Evolutionary conservation across 495 filamentous ascomycete genomes (phyloP).

Genomic region (Daldinia grandis): DNA sequence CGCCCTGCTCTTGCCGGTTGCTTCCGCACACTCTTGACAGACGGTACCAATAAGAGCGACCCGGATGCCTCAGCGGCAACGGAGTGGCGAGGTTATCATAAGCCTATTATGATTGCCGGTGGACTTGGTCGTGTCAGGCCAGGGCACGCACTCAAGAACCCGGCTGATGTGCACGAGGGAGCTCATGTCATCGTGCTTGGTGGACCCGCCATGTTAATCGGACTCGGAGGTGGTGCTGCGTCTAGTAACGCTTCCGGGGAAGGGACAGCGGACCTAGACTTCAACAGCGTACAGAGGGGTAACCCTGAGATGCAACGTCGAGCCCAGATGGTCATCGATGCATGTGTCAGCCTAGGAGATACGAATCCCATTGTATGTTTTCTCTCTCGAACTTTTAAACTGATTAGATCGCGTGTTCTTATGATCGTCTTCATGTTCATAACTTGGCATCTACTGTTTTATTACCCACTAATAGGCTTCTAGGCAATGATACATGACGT

Average conservation of each 20-base stretch:
- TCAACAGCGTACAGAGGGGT: constrained; percentile 92
- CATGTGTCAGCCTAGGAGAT: constrained; percentile 82
- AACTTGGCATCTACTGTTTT: neutral
- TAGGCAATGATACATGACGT: constrained; percentile 93
- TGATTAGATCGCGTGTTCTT: neutral
- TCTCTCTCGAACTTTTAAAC: neutral
- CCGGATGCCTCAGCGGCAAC: constrained; percentile 52
- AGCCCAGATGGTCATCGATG: constrained; percentile 91
- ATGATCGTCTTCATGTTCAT: neutral
- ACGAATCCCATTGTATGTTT: constrained; percentile 74
- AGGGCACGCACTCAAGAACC: constrained; percentile 85
- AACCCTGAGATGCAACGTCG: constrained; percentile 96
- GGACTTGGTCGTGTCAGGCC: constrained; percentile 96
- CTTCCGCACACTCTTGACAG: constrained; percentile 84
- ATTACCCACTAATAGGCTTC: neutral
- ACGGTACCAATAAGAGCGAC: constrained; percentile 66
- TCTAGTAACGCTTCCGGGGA: constrained; percentile 90
- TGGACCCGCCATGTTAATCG: constrained; percentile 97
- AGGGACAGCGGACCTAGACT: constrained; percentile 88
- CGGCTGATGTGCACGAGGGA: constrained; percentile 77
- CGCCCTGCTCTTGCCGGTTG: constrained; percentile 89
- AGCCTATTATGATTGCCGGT: constrained; percentile 98
- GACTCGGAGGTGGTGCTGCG: constrained; percentile 92
- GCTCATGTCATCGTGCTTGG: constrained; percentile 91
- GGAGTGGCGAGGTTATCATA: constrained; percentile 92